phyloP scores from a whole-genome alignment of 1,139 yeast genomes.

The Suhomyces bolitotheri region DNA sequence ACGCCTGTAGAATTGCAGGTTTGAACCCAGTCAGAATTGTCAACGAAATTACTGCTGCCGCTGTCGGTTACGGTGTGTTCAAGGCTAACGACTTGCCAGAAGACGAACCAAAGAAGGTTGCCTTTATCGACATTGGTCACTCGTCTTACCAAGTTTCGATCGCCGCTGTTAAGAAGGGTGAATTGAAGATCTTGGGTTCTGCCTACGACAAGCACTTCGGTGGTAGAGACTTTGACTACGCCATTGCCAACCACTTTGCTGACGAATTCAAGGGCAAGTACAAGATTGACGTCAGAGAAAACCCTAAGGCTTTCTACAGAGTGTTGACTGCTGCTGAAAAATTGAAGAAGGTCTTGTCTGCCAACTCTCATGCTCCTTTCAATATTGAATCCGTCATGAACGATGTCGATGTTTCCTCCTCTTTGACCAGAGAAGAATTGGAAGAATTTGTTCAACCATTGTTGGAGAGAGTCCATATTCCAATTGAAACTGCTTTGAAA shows the following conservation, averaged over 20 bases:
- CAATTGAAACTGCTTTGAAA: slow-evolving; percentile 79
- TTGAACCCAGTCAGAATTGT: slow-evolving; percentile 97
- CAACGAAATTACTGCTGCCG: slow-evolving; percentile 97
- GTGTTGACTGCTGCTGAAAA: slow-evolving; percentile 88
- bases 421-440: slow-evolving; percentile 86
- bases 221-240: slow-evolving; percentile 94
- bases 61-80: slow-evolving; percentile 98
- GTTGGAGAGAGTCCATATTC: slow-evolving; percentile 70
- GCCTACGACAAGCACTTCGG: slow-evolving; percentile 96
- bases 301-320: slow-evolving; percentile 95
- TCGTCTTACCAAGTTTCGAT: slow-evolving; percentile 90
- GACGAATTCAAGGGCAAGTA: slow-evolving; percentile 86
- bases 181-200: slow-evolving; percentile 86
- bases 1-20: slow-evolving; percentile 95
- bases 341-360: slow-evolving; percentile 93
- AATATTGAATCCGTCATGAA: slow-evolving; percentile 95
- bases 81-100: slow-evolving; percentile 93
- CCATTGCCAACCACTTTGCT: slow-evolving; percentile 93
- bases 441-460: slow-evolving; percentile 87
- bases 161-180: slow-evolving; percentile 94
- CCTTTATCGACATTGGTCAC: slow-evolving; percentile 95
- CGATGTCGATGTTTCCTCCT: slow-evolving; percentile 92
- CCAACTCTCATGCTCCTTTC: slow-evolving; percentile 93
- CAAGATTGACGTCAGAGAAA: slow-evolving; percentile 87
- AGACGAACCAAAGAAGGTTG: slow-evolving; percentile 85